These are phyloP conservation scores for Daldinia bambusicola DNA, from an alignment of 495 filamentous ascomycete species.

Conservation along the genomic window DNA sequence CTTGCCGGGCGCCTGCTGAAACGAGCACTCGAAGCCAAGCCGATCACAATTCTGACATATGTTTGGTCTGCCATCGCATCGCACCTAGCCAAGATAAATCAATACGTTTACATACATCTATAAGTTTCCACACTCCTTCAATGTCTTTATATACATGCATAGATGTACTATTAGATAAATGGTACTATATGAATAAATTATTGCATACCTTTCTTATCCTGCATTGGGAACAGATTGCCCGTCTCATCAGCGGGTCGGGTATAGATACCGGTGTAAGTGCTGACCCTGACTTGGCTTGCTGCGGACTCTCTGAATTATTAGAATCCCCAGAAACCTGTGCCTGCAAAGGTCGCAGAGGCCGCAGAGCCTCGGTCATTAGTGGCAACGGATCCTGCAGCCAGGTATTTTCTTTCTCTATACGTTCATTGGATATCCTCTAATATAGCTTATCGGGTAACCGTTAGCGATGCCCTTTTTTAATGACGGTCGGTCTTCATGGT, in stretches of 20 bases:
- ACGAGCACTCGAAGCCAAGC: constrained; percentile 46
- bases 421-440: constrained; percentile 16
- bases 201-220: constrained; percentile 41
- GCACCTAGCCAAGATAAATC: constrained; percentile 24
- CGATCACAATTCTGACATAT: constrained; percentile 45
- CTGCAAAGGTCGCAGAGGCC: constrained; percentile 44
- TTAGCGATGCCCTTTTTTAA: background rate
- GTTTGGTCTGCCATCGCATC: constrained; percentile 42
- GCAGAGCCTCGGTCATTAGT: constrained; percentile 42
- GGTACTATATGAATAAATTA: background rate
- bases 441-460: background rate
- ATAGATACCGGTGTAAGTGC: constrained; percentile 21
- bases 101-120: background rate
- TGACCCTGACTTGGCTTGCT: constrained; percentile 10
- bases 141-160: background rate
- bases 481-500: constrained; percentile 4
- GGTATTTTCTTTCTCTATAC: background rate
- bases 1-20: constrained; percentile 39
- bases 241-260: constrained; percentile 30
- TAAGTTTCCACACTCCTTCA: background rate
- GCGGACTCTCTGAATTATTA: constrained; percentile 14
- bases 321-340: constrained; percentile 32
- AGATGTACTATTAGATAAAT: background rate
- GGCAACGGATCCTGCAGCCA: constrained; percentile 10
- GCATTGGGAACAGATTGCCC: constrained; percentile 44